These are phyloP conservation scores for Chamaenerion angustifolium DNA, from an alignment of 345 rosid species.

Conservation along the genomic window DNA sequence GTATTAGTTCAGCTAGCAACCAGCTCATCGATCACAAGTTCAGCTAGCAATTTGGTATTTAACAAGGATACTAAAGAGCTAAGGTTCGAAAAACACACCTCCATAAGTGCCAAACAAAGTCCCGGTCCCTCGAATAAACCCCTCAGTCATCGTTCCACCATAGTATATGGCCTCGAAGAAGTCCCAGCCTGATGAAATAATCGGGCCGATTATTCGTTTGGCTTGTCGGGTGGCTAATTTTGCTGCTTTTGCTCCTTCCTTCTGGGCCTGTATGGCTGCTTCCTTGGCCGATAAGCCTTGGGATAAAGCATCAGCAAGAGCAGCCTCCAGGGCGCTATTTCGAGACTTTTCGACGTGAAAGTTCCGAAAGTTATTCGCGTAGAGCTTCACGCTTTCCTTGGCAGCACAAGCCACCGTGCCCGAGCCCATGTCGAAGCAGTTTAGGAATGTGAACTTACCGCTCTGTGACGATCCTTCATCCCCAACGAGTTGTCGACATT, in stretches of 20 bases:
- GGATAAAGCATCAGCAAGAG: slow-evolving; percentile 45
- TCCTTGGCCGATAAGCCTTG: slow-evolving; percentile 54
- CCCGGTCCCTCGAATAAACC: slow-evolving; percentile 78
- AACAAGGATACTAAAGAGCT: too few relatives aligned
- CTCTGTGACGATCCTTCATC: slow-evolving; percentile 74
- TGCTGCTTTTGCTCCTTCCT: slow-evolving; percentile 78
- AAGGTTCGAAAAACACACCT: slow-evolving; percentile 34
- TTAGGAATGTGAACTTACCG: slow-evolving; percentile 68
- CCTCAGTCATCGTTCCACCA: slow-evolving; percentile 77
- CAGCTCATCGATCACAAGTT: too few relatives aligned
- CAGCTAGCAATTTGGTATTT: too few relatives aligned
- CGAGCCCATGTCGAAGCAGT: slow-evolving; percentile 85
- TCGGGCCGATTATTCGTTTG: slow-evolving; percentile 75
- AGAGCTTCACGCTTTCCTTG: slow-evolving; percentile 85
- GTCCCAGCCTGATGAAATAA: slow-evolving; percentile 92
- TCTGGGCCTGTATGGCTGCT: slow-evolving; percentile 58
- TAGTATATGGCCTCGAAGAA: slow-evolving; percentile 88
- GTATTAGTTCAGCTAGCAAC: too few relatives aligned
- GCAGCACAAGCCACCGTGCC: slow-evolving; percentile 72
- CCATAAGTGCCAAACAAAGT: slow-evolving; percentile 77
- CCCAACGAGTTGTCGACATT: slow-evolving; percentile 74
- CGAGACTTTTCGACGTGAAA: slow-evolving; percentile 66
- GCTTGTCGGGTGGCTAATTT: slow-evolving; percentile 62
- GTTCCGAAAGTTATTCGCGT: slow-evolving; percentile 66
- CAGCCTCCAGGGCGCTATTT: slow-evolving; percentile 48